phyloP scores from a whole-genome alignment of 306 rosid species.

The Malus sieversii region DNA sequence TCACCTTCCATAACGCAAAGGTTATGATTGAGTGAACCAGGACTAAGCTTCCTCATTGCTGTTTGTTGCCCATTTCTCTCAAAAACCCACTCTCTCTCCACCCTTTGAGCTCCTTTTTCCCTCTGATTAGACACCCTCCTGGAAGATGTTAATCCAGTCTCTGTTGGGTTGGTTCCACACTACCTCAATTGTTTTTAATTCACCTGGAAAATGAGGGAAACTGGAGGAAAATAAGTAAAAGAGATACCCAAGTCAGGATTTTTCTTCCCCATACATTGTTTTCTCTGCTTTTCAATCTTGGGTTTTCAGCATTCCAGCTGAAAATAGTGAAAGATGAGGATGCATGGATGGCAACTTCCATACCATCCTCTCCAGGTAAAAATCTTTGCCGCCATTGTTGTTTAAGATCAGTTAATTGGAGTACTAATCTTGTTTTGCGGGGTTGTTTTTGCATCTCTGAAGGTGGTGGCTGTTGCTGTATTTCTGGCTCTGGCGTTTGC shows the following conservation, averaged over 20 bases:
- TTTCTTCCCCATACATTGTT: slow-evolving; percentile 21
- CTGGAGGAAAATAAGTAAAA: slow-evolving; percentile 13
- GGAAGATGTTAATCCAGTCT: slow-evolving; percentile 10
- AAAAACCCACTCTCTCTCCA: slow-evolving; percentile 25
- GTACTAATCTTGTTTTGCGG: background rate
- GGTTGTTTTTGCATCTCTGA: slow-evolving; percentile 1
- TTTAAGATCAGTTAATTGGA: background rate
- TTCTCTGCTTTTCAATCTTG: slow-evolving; percentile 5
- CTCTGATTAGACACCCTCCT: slow-evolving; percentile 6
- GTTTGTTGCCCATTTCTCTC: slow-evolving; percentile 8
- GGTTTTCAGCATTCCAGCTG: slow-evolving; percentile 21
- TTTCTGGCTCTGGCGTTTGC: slow-evolving; percentile 95
- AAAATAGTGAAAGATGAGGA: slow-evolving; percentile 57
- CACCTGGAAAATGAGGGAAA: slow-evolving; percentile 33
- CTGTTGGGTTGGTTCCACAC: slow-evolving; percentile 14
- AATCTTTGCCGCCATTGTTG: background rate
- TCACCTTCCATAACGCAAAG: slow-evolving; percentile 33
- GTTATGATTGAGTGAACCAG: slow-evolving; percentile 46
- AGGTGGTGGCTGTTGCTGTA: slow-evolving; percentile 99
- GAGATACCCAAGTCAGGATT: slow-evolving; percentile 7
- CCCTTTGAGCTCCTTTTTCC: slow-evolving; percentile 24
- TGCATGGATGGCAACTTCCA: slow-evolving; percentile 95
- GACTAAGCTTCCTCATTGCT: slow-evolving; percentile 42
- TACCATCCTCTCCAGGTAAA: slow-evolving; percentile 94
- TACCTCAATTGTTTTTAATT: slow-evolving; percentile 31